Evolutionary conservation across 148 eudicot genomes (phyloP).

Genomic region (Dianthus caryophyllus): DNA sequence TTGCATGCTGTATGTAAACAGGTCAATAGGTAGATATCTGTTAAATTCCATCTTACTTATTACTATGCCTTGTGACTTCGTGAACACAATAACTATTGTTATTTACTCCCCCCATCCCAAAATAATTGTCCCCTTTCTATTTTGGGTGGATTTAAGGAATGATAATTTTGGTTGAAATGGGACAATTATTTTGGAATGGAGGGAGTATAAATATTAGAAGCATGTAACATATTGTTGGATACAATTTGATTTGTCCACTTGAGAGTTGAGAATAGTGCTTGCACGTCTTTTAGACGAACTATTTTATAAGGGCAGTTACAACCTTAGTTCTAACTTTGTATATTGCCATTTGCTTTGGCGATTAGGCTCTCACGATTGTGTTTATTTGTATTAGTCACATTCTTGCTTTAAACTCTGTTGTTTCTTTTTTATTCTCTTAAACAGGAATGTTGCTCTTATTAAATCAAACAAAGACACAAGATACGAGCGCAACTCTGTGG

Average conservation of each 20-base stretch:
- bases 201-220: no score
- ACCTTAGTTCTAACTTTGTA: background rate
- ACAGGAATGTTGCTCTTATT: constrained; percentile 77
- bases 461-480: constrained; percentile 88
- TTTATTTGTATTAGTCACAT: no score
- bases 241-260: background rate
- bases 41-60: background rate
- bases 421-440: constrained; percentile 6
- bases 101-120: no score
- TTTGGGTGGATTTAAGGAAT: no score
- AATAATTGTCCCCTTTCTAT: no score
- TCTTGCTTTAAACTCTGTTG: background rate
- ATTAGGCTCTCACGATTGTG: no score
- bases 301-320: no score
- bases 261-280: background rate
- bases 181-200: no score
- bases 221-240: background rate
- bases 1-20: constrained; percentile 9
- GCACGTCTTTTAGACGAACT: no score
- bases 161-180: no score
- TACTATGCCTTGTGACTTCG: background rate
- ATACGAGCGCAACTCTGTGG: constrained; percentile 70
- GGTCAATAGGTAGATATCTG: constrained; percentile 6
- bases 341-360: background rate
- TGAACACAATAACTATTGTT: no score